These are phyloP conservation scores for Moricandia moricandioides DNA, from an alignment of 345 rosid species.

Conservation along the genomic window DNA sequence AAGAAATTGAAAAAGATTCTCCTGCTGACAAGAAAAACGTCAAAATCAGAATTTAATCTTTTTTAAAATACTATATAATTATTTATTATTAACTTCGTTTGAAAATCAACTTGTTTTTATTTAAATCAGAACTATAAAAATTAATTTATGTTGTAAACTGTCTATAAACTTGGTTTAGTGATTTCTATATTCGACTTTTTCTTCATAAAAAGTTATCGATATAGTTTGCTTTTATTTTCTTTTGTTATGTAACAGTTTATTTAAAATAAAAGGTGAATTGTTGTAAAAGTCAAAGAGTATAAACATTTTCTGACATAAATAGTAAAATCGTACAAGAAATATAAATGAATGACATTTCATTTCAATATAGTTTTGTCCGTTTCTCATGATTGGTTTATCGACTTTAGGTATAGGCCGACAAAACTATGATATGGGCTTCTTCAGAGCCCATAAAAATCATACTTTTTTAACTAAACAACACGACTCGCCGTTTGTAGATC, in stretches of 20 bases:
- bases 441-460: background rate
- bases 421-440: conserved; percentile 7
- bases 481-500: background rate
- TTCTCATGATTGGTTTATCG: conserved; percentile 25
- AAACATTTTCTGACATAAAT: conserved; percentile 29
- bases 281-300: conserved; percentile 23
- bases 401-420: background rate
- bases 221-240: background rate
- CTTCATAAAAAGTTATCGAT: background rate
- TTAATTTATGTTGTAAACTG: background rate
- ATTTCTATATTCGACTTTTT: background rate
- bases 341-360: conserved; percentile 15
- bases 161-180: background rate
- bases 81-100: background rate
- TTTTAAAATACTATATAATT: background rate
- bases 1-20: conserved; percentile 30
- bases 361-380: conserved; percentile 12
- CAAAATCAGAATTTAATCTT: conserved; percentile 15
- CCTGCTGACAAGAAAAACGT: conserved; percentile 29
- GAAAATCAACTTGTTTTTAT: background rate
- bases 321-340: conserved; percentile 26
- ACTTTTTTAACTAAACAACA: background rate
- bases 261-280: background rate
- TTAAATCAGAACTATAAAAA: too few relatives aligned
- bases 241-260: background rate